Conservation (phyloP, 2,329 filamentous ascomycete genomes). For the Fusarium tuaranense region DNA sequence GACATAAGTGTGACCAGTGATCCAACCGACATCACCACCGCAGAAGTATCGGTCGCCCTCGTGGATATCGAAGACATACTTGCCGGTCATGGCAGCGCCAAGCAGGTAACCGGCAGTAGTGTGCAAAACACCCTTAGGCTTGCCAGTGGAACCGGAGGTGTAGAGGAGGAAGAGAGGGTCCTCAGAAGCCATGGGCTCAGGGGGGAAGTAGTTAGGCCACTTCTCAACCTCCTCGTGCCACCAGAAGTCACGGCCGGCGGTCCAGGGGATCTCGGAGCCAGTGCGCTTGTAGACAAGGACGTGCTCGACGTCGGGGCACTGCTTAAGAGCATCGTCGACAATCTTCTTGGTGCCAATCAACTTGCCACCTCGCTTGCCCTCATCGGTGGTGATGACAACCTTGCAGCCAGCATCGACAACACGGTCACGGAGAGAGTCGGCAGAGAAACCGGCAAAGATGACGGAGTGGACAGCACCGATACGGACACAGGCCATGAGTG, state of each 20-base stretch:
- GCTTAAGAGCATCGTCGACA: slow-evolving; percentile 95
- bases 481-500: slow-evolving; percentile 89
- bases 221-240: slow-evolving; percentile 99
- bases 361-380: slow-evolving; percentile 98
- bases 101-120: slow-evolving; percentile 96
- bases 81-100: slow-evolving; percentile 92
- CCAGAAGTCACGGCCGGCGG: slow-evolving; percentile 89
- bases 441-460: slow-evolving; percentile 97
- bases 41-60: slow-evolving; percentile 96
- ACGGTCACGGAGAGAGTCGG: slow-evolving; percentile 94
- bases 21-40: slow-evolving; percentile 98
- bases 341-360: slow-evolving; percentile 99
- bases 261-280: slow-evolving; percentile 92
- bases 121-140: slow-evolving; percentile 99
- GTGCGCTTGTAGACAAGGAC: slow-evolving; percentile 96
- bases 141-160: slow-evolving; percentile 96
- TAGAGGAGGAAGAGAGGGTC: slow-evolving; percentile 98
- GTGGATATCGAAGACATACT: slow-evolving; percentile 99
- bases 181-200: slow-evolving; percentile 90
- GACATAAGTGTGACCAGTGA: slow-evolving; percentile 98
- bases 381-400: slow-evolving; percentile 96
- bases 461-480: slow-evolving; percentile 98
- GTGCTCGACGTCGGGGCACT: slow-evolving; percentile 88
- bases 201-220: slow-evolving; percentile 92
- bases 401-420: slow-evolving; percentile 91